These are phyloP conservation scores for Collybia sordida DNA, from an alignment of 768 basidiomycete species.

Conservation along the genomic window DNA sequence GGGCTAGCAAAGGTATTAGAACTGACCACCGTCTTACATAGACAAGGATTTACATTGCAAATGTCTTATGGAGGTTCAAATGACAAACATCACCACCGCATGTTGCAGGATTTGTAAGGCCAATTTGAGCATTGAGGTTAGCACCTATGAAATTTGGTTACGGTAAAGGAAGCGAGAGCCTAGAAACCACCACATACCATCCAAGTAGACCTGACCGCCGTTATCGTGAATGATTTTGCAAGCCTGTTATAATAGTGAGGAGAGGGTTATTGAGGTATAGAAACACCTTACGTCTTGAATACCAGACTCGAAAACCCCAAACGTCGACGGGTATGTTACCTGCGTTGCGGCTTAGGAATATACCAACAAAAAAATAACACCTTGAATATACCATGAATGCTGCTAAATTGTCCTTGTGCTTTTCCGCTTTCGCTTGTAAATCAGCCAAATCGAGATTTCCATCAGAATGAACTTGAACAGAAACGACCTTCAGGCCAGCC, in stretches of 20 bases:
- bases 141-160: slow-evolving; percentile 48
- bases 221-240: slow-evolving; percentile 92
- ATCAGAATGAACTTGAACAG: slow-evolving; percentile 86
- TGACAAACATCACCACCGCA: slow-evolving; percentile 99
- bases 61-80: slow-evolving; percentile 97
- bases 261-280: not conserved
- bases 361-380: not conserved
- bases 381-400: slow-evolving; percentile 80
- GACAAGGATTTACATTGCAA: slow-evolving; percentile 71
- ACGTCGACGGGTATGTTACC: slow-evolving; percentile 98
- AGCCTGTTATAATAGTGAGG: slow-evolving; percentile 45
- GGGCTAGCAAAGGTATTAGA: slow-evolving; percentile 51
- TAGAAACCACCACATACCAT: slow-evolving; percentile 47
- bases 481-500: slow-evolving; percentile 95
- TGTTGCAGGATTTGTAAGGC: slow-evolving; percentile 88
- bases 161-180: not conserved
- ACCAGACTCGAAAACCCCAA: slow-evolving; percentile 95
- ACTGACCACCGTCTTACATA: not conserved
- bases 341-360: slow-evolving; percentile 24
- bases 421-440: slow-evolving; percentile 81
- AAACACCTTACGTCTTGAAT: slow-evolving; percentile 59
- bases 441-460: slow-evolving; percentile 91
- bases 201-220: slow-evolving; percentile 97
- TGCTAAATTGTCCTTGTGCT: slow-evolving; percentile 88
- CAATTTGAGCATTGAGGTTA: slow-evolving; percentile 93